Evolutionary conservation across 495 filamentous ascomycete genomes (phyloP), one percentile per base, ranked within the genome.

Genomic region (Cercophora newfieldiana): DNA sequence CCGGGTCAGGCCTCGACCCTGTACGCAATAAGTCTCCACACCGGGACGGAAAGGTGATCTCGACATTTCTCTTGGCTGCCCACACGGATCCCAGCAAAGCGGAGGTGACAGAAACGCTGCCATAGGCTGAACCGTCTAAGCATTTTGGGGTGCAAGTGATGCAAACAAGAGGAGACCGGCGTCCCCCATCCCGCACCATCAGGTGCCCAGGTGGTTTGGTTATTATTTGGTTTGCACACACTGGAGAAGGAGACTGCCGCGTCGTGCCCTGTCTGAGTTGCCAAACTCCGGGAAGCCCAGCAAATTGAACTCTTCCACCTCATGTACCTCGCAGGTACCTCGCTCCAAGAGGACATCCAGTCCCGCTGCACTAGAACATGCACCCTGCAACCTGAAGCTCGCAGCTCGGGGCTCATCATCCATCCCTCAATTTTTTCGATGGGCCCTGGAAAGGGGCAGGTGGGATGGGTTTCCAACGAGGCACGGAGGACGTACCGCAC

Each of bases 401-500:
- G 37, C 37, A 44, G 49, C 33, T 57, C 31, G 12, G 24, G n/a
- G 28, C 44, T 26, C 25, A 63, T 54, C 25, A 49, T 62, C 49
- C n/a, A 44, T 47, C 30, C 50, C 19, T 53, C 50, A n/a, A 19
- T 53, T 53, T 53, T 53, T 44, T 44, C 37, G 37, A 44, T 19
- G 25, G 37, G 57, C 8, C 24, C 29, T 25, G 57, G 18, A 59
- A 62, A 55, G 51, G 64, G 61, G 55, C 51, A 58, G 37, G 48
- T 64, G 61, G 59, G 58, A 64, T 62, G 28, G 51, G 24, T 29
- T 21, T 24, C 62, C n/a, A n/a, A n/a, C 51, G 58, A 69, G 57
- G 58, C 48, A 61, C 48, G 37, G 53, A 56, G 48, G n/a, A 48
- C 37, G 72, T 72, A 69, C 66, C 63, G 61, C 53, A 33, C 66